Conservation (phyloP, 1,284 basidiomycete species). For the Moesziomyces parantarcticus region DNA sequence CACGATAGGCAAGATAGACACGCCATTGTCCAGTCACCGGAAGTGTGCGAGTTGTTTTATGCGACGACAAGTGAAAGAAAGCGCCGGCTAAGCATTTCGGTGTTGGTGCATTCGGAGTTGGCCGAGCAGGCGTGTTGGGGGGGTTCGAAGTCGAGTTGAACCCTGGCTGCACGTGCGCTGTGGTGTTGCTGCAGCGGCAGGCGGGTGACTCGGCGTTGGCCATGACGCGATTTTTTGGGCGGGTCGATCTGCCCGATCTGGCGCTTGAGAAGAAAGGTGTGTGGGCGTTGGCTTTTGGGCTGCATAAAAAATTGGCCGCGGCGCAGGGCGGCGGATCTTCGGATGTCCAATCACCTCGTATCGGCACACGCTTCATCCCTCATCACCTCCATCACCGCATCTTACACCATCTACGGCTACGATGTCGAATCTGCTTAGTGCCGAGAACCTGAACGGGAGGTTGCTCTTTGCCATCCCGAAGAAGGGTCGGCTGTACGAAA, state of each 20-base stretch:
- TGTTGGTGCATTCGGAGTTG: slow-evolving; percentile 10
- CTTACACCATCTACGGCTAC: background rate
- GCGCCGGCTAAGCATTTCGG: slow-evolving; percentile 24
- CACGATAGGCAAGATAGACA: too few species aligned
- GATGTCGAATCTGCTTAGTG: slow-evolving; percentile 63
- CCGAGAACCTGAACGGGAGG: slow-evolving; percentile 73
- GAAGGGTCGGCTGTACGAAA: slow-evolving; percentile 92
- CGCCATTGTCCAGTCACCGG: too few species aligned
- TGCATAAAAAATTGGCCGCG: background rate
- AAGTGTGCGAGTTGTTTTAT: too few species aligned
- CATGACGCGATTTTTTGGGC: slow-evolving; percentile 20
- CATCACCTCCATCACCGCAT: background rate
- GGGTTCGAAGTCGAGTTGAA: too few species aligned
- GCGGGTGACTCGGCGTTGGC: background rate
- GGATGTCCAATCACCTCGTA: slow-evolving; percentile 10
- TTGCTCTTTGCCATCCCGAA: slow-evolving; percentile 96
- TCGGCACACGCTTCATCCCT: background rate
- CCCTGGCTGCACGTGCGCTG: slow-evolving; percentile 14
- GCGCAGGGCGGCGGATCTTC: slow-evolving; percentile 19
- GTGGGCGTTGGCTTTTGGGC: too few species aligned
- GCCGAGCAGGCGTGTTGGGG: slow-evolving; percentile 4
- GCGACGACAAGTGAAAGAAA: too few species aligned
- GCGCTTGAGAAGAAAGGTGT: slow-evolving; percentile 18
- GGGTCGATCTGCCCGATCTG: slow-evolving; percentile 2
- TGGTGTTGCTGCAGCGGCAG: background rate